Evolutionary conservation across 2,329 filamentous ascomycete genomes (phyloP), one percentile per base, ranked within the genome.

Genomic region (Rhinocladiella mackenziei): DNA sequence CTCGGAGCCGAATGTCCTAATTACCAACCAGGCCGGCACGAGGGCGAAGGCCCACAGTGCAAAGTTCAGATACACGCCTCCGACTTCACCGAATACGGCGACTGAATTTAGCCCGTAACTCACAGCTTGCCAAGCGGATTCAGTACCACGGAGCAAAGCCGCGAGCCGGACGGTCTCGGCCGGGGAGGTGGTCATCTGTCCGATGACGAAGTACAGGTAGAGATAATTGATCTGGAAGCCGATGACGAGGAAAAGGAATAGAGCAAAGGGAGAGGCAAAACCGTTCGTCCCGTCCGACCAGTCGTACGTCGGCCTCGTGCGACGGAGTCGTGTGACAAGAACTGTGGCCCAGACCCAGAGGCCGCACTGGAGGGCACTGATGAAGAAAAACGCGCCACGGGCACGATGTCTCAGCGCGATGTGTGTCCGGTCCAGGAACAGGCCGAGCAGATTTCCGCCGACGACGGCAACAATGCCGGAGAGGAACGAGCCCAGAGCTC

Each of bases 151-250:
- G 2, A 88, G 67, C 9, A 88, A 63, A 0, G 80, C 82, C 0
- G 83, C 76, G 56, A 83, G 81, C 1, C 83, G 75, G 31, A 88
- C 76, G 1, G 86, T 74, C 53, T 88, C 78, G 17, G 74, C 71
- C 38, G 84, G 72, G 4, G 72, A 69, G 3, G 69, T 62, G 1
- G 84, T 80, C 2, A 88, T 60, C 54, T 85, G 81, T 3, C 78
- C 74, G 7, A 87, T 76, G 47, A 87, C 69, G 56, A 87, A 87
- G 65, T 86, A 86, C 8, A 86, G 63, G 60, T 80, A 86, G 52
- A 86, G 71, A 59, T 88, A 88, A 60, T 87, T 87, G 5, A 86
- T 54, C 63, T 87, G 83, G 55, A 87, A 87, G 0, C 80, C 77
- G 8, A 77, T 64, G 0, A 80, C 78, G 54, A 84, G 72, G 54